Percentiles rank a stretch among this genome's conserved stretches.
These are phyloP conservation scores for Ustilaginoidea virens DNA, from an alignment of 2,329 filamentous ascomycete species.

Conservation along the genomic window DNA sequence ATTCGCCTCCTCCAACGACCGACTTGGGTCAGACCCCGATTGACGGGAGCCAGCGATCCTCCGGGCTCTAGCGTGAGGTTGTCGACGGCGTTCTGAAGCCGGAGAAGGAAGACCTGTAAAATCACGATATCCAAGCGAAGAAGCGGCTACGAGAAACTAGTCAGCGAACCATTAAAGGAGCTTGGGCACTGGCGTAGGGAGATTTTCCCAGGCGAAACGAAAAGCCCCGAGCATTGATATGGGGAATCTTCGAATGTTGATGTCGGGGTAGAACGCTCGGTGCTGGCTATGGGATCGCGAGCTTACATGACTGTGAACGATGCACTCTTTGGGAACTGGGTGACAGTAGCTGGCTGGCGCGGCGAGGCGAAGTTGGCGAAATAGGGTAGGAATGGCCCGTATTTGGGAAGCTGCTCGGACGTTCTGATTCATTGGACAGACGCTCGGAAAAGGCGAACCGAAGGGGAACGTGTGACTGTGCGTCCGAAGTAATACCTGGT, in stretches of 20 bases:
- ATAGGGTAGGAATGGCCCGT: conserved; percentile 7
- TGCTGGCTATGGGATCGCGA: too few species aligned
- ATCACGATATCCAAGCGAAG: neutral
- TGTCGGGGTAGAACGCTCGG: too few species aligned
- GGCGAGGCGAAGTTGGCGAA: conserved; percentile 3
- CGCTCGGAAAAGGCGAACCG: conserved; percentile 8
- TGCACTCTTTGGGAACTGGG: conserved; percentile 1
- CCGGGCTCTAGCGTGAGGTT: conserved; percentile 12
- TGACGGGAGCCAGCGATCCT: conserved; percentile 11
- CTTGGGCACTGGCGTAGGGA: neutral
- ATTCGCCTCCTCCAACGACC: conserved; percentile 10
- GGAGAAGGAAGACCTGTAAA: conserved; percentile 6
- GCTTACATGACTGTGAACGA: conserved; percentile 4
- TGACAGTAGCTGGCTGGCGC: conserved; percentile 2
- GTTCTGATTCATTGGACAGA: conserved; percentile 7
- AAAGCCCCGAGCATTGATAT: too few species aligned
- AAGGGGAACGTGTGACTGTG: conserved; percentile 7
- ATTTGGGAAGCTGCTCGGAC: conserved; percentile 7
- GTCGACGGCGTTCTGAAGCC: conserved; percentile 11
- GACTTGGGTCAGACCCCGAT: conserved; percentile 9
- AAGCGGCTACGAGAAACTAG: neutral
- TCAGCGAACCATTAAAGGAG: too few species aligned
- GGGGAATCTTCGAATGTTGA: too few species aligned
- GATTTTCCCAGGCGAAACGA: too few species aligned
- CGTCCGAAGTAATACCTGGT: conserved; percentile 8